Evolutionary conservation across 108 stramenopile species (phyloP).

Genomic region (Discostella stelligeroides): DNA sequence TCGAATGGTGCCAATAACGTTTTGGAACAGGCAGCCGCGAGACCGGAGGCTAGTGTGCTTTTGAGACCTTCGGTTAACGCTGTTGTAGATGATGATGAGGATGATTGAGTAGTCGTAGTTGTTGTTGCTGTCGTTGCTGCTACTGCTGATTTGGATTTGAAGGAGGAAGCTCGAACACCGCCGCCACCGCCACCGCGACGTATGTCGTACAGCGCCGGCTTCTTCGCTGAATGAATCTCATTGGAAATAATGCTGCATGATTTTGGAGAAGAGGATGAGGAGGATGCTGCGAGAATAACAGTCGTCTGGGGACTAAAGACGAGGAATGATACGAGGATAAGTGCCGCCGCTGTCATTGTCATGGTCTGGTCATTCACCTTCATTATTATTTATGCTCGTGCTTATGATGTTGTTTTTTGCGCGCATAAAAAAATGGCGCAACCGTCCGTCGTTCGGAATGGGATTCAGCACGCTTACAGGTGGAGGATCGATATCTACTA

Average conservation of each 20-base stretch:
- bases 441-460: too few relatives aligned
- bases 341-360: not conserved
- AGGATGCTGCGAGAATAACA: not conserved
- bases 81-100: conserved; percentile 13
- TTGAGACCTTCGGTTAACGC: conserved; percentile 80
- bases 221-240: not conserved
- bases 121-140: not conserved
- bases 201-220: not conserved
- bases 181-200: not conserved
- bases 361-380: too few relatives aligned
- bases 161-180: not conserved
- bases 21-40: conserved; percentile 90
- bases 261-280: not conserved
- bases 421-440: too few relatives aligned
- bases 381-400: too few relatives aligned
- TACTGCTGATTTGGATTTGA: not conserved
- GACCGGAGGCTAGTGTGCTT: conserved; percentile 83
- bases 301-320: not conserved
- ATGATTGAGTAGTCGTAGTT: conserved; percentile 15
- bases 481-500: too few relatives aligned
- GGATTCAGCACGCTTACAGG: too few relatives aligned
- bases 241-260: not conserved
- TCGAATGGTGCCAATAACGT: conserved; percentile 90
- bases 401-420: too few relatives aligned
- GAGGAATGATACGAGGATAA: not conserved